Evolutionary conservation across 1,139 yeast species (phyloP), one percentile per base, ranked within the genome.

Genomic region (Debaryomycetaceae sp.): DNA sequence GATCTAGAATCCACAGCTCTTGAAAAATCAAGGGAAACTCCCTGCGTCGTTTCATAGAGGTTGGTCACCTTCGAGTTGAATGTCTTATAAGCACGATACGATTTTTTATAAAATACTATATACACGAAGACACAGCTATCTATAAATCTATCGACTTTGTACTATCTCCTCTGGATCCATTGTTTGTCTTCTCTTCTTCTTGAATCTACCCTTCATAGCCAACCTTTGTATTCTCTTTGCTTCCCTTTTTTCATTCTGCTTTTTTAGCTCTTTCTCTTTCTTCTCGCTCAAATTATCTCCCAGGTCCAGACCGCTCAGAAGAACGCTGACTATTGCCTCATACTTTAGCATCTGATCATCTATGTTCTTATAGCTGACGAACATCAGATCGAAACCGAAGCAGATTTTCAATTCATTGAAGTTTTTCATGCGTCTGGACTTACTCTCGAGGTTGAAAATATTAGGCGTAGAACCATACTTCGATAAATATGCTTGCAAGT

Each of bases 351-450:
- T 54, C 42, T 61, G 65, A n/a, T 49, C 46, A n/a, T 44, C 48
- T 6, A 60, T 43, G 37, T 51, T 46, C 11, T 58, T 55, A 45
- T 60, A 63, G 39, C 66, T 53, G 5, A 71, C 58, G 34, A 61
- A 64, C 71, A 72, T 68, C 48, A 66, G 58, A 53, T 74, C 79
- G 50, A 68, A 72, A 1, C 76, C 78, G 54, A 65, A 72, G 42
- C 74, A 63, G 17, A 72, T 62, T 27, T 68, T 64, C 44, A 72
- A 45, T 17, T 72, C 70, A 6, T 60, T 62, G 42, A 61, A 66
- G 1, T 47, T 42, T 41, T 52, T 54, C 8, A 47, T 44, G 4
- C 50, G 49, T 6, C 23, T 13, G 3, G 39, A 38, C 13, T 48
- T 49, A n/a, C 24, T 42, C 13, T 56, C 60, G 36, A 55, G 45